These are phyloP conservation scores for Yamadazyma laniorum DNA, from an alignment of 805 yeast species.

Conservation along the genomic window DNA sequence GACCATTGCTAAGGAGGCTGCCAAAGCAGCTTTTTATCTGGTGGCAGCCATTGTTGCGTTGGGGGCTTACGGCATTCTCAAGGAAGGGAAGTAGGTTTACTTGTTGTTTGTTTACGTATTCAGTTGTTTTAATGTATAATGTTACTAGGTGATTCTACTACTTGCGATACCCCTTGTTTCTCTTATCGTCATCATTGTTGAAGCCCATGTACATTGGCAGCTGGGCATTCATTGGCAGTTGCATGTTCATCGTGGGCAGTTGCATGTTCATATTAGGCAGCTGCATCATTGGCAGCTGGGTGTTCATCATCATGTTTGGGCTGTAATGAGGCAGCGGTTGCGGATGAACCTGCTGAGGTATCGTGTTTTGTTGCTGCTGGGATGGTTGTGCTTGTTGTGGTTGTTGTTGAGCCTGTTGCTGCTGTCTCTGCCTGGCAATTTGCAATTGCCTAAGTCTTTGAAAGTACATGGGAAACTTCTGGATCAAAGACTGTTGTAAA, in stretches of 20 bases:
- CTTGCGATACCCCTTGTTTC: conserved; percentile 6
- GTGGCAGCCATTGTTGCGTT: conserved; percentile 32
- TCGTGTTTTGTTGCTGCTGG: conserved; percentile 13
- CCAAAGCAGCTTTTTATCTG: conserved; percentile 32
- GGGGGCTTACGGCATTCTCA: conserved; percentile 34
- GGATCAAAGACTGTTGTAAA: conserved; percentile 36
- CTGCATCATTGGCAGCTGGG: conserved; percentile 3
- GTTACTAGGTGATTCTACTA: not conserved
- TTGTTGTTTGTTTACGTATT: not conserved
- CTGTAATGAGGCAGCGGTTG: conserved; percentile 7
- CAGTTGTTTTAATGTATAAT: not conserved
- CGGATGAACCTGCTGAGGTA: conserved; percentile 14
- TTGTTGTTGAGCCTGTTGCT: conserved; percentile 11
- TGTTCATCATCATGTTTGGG: conserved; percentile 7
- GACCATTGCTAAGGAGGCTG: conserved; percentile 24
- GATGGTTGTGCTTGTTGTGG: conserved; percentile 18
- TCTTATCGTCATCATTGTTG: conserved; percentile 7
- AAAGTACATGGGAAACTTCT: conserved; percentile 36
- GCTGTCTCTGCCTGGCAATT: conserved; percentile 14
- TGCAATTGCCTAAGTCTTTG: conserved; percentile 38
- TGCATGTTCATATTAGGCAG: conserved; percentile 11
- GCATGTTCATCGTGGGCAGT: conserved; percentile 19
- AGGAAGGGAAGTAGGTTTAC: not conserved
- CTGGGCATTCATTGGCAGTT: conserved; percentile 19
- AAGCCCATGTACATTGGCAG: conserved; percentile 14